Evolutionary conservation across 2,329 filamentous ascomycete genomes (phyloP).

Genomic region (Xylariales sp.): DNA sequence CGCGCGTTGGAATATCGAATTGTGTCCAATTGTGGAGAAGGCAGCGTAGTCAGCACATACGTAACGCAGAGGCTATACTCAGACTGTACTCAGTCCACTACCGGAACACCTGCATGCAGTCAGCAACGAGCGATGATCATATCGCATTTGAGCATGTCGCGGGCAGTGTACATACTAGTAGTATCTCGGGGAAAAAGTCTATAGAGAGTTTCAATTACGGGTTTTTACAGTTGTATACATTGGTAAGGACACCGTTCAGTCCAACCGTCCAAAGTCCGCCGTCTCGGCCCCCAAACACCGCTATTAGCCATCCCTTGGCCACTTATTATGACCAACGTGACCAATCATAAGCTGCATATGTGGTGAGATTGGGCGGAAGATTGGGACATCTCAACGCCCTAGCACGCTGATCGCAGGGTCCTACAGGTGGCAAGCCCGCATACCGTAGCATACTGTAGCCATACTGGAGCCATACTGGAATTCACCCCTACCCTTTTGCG

Average conservation of each 20-base stretch:
- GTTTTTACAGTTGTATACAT: background rate
- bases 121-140: slow-evolving; percentile 28
- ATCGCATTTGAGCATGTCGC: slow-evolving; percentile 16
- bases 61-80: slow-evolving; percentile 1
- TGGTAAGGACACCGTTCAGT: background rate
- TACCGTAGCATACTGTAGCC: too few relatives aligned
- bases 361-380: background rate
- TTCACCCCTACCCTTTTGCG: slow-evolving; percentile 13
- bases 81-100: background rate
- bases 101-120: slow-evolving; percentile 25
- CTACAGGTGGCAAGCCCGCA: slow-evolving; percentile 15
- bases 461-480: slow-evolving; percentile 6
- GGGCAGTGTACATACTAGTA: background rate
- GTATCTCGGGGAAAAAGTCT: background rate
- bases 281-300: too few relatives aligned
- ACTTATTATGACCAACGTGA: background rate
- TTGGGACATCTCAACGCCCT: background rate
- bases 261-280: too few relatives aligned
- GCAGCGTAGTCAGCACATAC: slow-evolving; percentile 27
- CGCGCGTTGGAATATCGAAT: slow-evolving; percentile 23
- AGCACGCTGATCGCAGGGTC: slow-evolving; percentile 13
- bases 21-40: slow-evolving; percentile 19
- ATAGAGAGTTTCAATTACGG: slow-evolving; percentile 11
- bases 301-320: too few relatives aligned
- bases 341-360: slow-evolving; percentile 2